Evolutionary conservation across 73 alveolate genomes (phyloP).

Genomic region (Paramecium biaurelia): DNA sequence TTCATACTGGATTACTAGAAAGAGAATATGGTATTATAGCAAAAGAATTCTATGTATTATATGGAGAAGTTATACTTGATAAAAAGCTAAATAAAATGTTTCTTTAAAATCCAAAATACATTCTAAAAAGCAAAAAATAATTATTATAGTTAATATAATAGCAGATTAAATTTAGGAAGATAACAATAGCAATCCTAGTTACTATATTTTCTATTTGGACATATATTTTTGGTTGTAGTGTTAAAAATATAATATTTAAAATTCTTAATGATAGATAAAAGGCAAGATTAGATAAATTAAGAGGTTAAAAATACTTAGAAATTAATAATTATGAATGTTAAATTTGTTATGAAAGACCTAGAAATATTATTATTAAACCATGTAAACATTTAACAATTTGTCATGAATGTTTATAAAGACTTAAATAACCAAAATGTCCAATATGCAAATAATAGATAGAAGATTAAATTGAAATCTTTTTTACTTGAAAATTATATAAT

Average conservation of each 20-base stretch:
- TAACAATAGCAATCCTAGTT: not conserved
- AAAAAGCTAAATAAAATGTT: not conserved
- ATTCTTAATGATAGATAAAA: not conserved
- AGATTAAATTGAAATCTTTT: slow-evolving; percentile 19
- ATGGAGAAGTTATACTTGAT: not conserved
- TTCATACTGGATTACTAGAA: not conserved
- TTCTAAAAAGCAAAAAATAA: not conserved
- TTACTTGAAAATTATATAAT: not conserved
- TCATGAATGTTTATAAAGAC: not conserved
- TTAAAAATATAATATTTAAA: not conserved
- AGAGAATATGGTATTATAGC: slow-evolving; percentile 3
- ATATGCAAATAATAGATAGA: not conserved
- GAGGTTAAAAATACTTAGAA: not conserved
- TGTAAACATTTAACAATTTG: not conserved
- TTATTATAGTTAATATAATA: not conserved
- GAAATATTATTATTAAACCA: slow-evolving; percentile 10
- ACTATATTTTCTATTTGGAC: not conserved
- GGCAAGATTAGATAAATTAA: slow-evolving; percentile 4
- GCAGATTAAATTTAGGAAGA: not conserved
- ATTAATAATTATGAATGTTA: not conserved
- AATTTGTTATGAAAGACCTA: slow-evolving; percentile 2
- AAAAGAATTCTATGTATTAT: not conserved
- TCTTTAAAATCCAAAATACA: not conserved
- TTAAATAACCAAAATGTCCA: not conserved
- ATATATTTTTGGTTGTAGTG: not conserved